phyloP scores from a whole-genome alignment of 345 rosid species.

The Melaleuca quinquenervia region DNA sequence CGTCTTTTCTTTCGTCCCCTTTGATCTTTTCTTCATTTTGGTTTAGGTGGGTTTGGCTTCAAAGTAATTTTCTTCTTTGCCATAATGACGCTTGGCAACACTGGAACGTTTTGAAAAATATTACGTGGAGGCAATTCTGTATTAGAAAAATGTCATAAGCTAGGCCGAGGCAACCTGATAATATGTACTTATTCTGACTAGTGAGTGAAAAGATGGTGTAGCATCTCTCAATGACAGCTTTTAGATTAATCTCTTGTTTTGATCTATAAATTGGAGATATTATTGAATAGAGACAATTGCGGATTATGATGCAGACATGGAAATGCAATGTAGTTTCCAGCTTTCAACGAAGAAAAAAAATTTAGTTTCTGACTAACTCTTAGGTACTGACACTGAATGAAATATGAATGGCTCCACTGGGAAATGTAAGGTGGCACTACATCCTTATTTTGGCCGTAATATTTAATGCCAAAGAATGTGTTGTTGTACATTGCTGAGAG shows the following conservation, averaged over 20 bases:
- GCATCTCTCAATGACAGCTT: not conserved
- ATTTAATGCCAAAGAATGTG: not conserved
- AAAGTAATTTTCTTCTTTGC: not conserved
- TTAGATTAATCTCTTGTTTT: not conserved
- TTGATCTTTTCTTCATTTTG: not conserved
- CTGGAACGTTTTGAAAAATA: not conserved
- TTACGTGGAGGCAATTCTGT: not conserved
- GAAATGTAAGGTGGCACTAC: not conserved
- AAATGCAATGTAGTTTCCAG: not conserved
- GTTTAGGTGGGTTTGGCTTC: not conserved
- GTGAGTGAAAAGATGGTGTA: not conserved
- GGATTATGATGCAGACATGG: not conserved
- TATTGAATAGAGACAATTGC: not conserved
- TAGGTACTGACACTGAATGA: not conserved
- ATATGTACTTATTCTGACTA: not conserved
- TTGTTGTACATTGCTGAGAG: not conserved
- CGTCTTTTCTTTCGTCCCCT: not conserved
- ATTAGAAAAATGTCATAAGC: not conserved
- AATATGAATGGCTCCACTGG: not conserved
- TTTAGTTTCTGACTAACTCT: not conserved
- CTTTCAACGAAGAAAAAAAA: not conserved
- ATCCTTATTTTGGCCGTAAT: not conserved
- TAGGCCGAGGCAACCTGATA: not conserved
- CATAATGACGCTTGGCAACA: not conserved
- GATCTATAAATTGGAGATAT: not conserved